Base-by-base conservation (phyloP, 768 basidiomycete species). In the Ephemerocybe angulata region DNA sequence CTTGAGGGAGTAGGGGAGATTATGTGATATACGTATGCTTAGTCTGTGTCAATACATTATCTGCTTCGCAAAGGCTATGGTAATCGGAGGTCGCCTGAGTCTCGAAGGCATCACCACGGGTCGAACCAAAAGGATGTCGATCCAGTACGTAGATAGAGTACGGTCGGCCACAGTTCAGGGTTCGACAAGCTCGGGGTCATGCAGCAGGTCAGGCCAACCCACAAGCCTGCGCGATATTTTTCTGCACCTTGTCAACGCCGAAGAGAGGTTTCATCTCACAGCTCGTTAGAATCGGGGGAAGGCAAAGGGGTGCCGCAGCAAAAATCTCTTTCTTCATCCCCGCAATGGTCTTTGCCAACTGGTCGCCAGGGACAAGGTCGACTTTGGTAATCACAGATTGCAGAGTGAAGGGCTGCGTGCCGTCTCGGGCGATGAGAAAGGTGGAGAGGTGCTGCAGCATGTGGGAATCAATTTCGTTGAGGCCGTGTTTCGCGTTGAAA, bases 331-430 rank as follows among this genome's bases (percentile, higher is more conserved):
- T 65, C 53, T 70, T 74, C 51, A 87, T 76, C 40, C 66, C 65
- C 25, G 69, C 61, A 28, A 87, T 65, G 1, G 67, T 68, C 12
- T 63, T 55, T 8, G 67, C 56, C 2, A 78, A 66, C 24, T 73
- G 61, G 7, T 67, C 62, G 12, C 58, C 15, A 2, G 74, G 69
- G 4, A 87, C 71, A 3, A 69, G 69, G 65, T 91, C 88, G 1
- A 76, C 77, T 67, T 89, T 90, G 40, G 89, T 90, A 60, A 90
- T 79, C 55, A 91, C 71, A 1, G 87, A 76, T 62, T 91, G 89
- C 1, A 90, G 68, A 0, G 86, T 86, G 65, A 83, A 84, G 1
- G 68, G 72, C 29, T 73, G 70, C 0, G 64, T 66, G 3, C 72
- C 75, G 38, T 71, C 71, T 43, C 66, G 62, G 55, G 70, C 62